A percentile compares a stretch with the other conserved stretches of the same genome.
Conservation (phyloP, 805 yeast genomes). For the Suhomyces kilbournensis region DNA sequence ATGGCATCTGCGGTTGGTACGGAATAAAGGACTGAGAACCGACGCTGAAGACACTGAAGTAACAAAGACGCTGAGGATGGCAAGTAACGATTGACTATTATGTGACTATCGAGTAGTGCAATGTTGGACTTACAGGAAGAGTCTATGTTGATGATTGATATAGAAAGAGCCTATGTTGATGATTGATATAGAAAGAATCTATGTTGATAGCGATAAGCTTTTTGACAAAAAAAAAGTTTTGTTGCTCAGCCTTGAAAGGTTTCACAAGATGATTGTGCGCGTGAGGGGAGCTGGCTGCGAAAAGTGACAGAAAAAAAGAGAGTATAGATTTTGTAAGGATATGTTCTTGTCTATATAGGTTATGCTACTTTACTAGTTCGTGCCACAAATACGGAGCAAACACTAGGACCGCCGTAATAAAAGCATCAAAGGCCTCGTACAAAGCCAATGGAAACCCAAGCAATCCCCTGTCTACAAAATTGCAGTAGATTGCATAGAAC, state of each 20-base stretch:
- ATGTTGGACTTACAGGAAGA: no score
- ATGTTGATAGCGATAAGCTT: neutral
- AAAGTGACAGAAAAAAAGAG: neutral
- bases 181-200: no score
- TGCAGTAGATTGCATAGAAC: conserved; percentile 70
- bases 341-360: no score
- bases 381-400: conserved; percentile 73
- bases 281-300: neutral
- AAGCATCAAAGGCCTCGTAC: conserved; percentile 61
- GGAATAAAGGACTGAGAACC: no score
- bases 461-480: conserved; percentile 64
- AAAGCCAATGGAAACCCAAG: conserved; percentile 68
- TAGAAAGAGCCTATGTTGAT: neutral
- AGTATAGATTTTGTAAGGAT: no score
- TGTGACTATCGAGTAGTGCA: no score
- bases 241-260: neutral
- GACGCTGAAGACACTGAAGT: no score
- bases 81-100: no score
- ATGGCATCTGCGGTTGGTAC: conserved; percentile 1
- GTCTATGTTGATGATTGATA: neutral
- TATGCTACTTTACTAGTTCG: conserved; percentile 43
- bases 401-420: conserved; percentile 71
- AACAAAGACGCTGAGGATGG: no score
- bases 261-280: no score
- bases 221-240: neutral